A percentile compares a stretch with the other conserved stretches of the same genome.
phyloP scores from a whole-genome alignment of 1,284 basidiomycete genomes.

The Heterobasidion occidentale region DNA sequence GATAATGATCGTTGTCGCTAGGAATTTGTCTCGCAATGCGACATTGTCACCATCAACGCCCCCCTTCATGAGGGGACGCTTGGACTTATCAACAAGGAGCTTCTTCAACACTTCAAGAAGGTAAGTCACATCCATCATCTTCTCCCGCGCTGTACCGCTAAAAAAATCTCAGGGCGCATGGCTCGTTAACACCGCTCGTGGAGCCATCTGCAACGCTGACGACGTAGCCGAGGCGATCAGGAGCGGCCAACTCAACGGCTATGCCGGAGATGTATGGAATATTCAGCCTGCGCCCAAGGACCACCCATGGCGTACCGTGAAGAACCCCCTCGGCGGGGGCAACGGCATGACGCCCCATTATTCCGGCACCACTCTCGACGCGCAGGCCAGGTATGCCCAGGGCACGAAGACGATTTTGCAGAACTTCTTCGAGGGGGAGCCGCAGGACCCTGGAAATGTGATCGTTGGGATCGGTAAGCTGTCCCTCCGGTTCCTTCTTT shows the following conservation, averaged over 20 bases:
- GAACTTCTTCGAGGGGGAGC: conserved; percentile 2
- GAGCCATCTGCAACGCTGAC: conserved; percentile 83
- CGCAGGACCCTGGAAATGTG: conserved; percentile 1
- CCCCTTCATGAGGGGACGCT: conserved; percentile 86
- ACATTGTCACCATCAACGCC: conserved; percentile 84
- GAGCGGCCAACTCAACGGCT: conserved; percentile 68
- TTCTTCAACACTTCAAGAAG: conserved; percentile 86
- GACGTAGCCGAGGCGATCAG: conserved; percentile 74
- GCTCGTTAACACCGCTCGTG: conserved; percentile 92
- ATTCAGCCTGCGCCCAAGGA: conserved; percentile 81
- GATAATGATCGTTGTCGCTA: conserved; percentile 9
- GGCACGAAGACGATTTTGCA: conserved; percentile 66
- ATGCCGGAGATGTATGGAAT: conserved; percentile 69
- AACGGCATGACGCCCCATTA: conserved; percentile 84
- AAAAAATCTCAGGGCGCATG: conserved; percentile 44
- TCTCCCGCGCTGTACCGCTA: neutral
- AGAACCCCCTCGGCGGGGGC: conserved; percentile 73
- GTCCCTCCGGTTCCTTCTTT: conserved; percentile 71
- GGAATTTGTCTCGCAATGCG: conserved; percentile 79
- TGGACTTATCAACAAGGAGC: conserved; percentile 76
- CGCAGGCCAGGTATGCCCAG: conserved; percentile 81
- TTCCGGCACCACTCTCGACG: conserved; percentile 86
- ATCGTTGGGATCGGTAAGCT: conserved; percentile 29
- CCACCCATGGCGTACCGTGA: conserved; percentile 81
- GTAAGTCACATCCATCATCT: conserved; percentile 12